Conservation (phyloP, 2,329 filamentous ascomycete genomes). For the Cyclaneusma minus region DNA sequence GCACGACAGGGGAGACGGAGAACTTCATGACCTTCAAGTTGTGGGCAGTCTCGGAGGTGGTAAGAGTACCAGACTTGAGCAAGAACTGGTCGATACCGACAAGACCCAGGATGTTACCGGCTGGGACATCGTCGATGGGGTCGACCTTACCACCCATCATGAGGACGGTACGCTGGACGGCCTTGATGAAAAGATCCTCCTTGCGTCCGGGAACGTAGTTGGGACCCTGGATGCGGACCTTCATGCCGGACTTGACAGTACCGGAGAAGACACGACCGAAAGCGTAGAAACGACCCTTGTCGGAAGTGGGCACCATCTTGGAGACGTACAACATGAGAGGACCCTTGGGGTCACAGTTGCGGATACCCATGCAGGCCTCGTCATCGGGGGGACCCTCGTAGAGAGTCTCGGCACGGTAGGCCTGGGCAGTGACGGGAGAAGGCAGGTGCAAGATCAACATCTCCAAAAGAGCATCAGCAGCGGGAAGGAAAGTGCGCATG, state of each 20-base stretch:
- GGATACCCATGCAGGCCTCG: constrained; percentile 86
- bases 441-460: constrained; percentile 99
- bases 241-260: constrained; percentile 93
- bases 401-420: constrained; percentile 94
- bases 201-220: constrained; percentile 98
- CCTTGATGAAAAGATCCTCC: constrained; percentile 98
- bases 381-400: constrained; percentile 97
- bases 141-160: constrained; percentile 99
- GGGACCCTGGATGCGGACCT: constrained; percentile 99
- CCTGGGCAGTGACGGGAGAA: constrained; percentile 89
- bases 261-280: constrained; percentile 99
- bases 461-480: constrained; percentile 93
- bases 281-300: constrained; percentile 99
- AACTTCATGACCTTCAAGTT: constrained; percentile 99
- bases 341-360: constrained; percentile 94
- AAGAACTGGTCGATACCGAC: constrained; percentile 99
- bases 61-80: constrained; percentile 99
- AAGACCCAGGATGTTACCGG: constrained; percentile 98
- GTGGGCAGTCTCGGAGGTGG: constrained; percentile 92
- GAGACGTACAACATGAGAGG: constrained; percentile 99
- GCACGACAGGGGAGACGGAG: constrained; percentile 98
- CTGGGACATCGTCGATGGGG: constrained; percentile 96
- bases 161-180: constrained; percentile 97
- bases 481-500: constrained; percentile 98
- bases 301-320: constrained; percentile 99